Base-by-base conservation (phyloP, 176 grass and related monocot species). In the Rhipidocladum racemiflorum region DNA sequence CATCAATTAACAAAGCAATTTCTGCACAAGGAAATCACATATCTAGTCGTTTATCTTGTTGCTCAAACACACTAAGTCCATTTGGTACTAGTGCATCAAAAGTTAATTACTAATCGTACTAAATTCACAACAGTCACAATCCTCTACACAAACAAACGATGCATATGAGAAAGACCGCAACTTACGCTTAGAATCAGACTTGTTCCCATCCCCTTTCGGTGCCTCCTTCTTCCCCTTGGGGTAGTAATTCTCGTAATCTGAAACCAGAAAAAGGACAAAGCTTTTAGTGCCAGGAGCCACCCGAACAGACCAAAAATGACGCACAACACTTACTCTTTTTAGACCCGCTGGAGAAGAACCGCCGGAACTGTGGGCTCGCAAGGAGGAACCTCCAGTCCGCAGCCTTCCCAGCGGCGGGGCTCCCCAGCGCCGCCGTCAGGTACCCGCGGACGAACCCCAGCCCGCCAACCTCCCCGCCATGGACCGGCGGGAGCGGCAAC, bases 191-290 rank as follows among this genome's bases (percentile, higher is more conserved):
- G 92, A 87, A 43, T 99, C 89, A 0, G 91, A 91, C 83, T 91
- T 95, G 57, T 93, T 87, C 63, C 78, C 96, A 54, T 95, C 74
- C 8, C 90, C 96, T 70, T 99, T 95, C 0, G 96, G 96, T n/a
- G 24, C 88, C 42, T 95, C 89, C 90, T 94, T 94, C 77, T 97
- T 94, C 38, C 87, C 90, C 61, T 94, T 97, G 4, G 90, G 95
- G 12, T 72, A 90, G 84, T 95, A 95, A 32, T 99, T 95, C 63
- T 99, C 92, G 49, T 93, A 99, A 90, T 99, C 96, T 99, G 77
- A 79, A 84, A 85, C 24, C 72, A 55, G 15, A 9, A 36, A 68
- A 56, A 24, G 1, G 6, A 25, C 20, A 50, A 39, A 55, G 30
- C 17, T 56, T 72, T 60, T 0, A 89, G 49, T 21, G 54, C 32